Percentiles rank a stretch among this genome's conserved stretches.
These are phyloP conservation scores for Quercus robur DNA, from an alignment of 306 rosid genomes.

Conservation along the genomic window DNA sequence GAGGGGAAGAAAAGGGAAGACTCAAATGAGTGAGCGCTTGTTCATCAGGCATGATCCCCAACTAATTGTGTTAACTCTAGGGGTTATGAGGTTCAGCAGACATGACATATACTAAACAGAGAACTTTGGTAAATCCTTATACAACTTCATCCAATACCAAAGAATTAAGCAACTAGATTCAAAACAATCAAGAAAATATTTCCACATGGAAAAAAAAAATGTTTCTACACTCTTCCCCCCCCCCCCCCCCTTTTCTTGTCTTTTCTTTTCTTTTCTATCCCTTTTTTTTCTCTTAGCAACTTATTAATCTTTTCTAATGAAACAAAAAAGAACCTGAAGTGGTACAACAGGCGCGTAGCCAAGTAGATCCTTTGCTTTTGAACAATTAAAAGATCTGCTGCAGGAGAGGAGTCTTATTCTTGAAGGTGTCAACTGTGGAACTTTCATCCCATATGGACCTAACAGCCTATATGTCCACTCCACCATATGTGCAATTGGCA, in stretches of 20 bases:
- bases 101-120: background rate
- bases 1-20: too few species aligned
- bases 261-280: background rate
- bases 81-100: background rate
- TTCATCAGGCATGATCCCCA: too few species aligned
- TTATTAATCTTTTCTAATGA: background rate
- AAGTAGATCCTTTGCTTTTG: slow-evolving; percentile 84
- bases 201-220: background rate
- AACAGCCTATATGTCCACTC: slow-evolving; percentile 73
- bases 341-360: slow-evolving; percentile 72
- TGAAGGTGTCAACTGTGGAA: slow-evolving; percentile 96
- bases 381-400: slow-evolving; percentile 78
- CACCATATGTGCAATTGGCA: slow-evolving; percentile 91
- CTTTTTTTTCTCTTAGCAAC: background rate
- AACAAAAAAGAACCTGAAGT: slow-evolving; percentile 60
- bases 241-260: background rate
- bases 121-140: background rate
- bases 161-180: background rate
- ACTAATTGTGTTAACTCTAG: too few species aligned
- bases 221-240: background rate
- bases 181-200: background rate
- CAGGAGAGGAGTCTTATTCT: slow-evolving; percentile 86
- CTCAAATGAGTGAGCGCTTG: too few species aligned
- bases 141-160: background rate
- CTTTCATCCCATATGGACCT: slow-evolving; percentile 94